Base-by-base conservation (phyloP, 2,329 filamentous ascomycete species). In the Aspergillus cejpii region DNA sequence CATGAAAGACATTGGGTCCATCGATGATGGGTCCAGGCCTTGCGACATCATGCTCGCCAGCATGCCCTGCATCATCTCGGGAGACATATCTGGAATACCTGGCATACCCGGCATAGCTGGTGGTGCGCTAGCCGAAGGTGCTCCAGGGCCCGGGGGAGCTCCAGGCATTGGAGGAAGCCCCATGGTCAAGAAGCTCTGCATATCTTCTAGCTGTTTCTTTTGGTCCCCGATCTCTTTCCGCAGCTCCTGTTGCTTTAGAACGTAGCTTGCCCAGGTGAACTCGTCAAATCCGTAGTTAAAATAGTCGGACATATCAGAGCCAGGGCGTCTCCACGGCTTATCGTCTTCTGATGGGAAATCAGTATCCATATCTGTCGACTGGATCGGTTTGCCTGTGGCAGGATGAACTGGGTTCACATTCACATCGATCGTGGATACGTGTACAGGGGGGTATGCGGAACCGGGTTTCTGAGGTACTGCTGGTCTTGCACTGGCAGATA, bases 261-360 rank as follows among this genome's bases (percentile, higher is more conserved):
- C 89, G 65, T 98, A 98, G 43, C 90, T 79, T 5, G 90, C 86
- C 92, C 92, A 98, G 1, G 90, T 95, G 68, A 96, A 97, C 68
- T 97, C 91, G 69, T 97, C 91, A 62, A 97, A 97, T 47, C 91
- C 91, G 68, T 97, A 97, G 73, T 97, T 97, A 79, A 97, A 97
- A 71, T 94, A 97, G 65, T 98, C 92, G 48, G 86, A 92, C 43
- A 95, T 81, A 60, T 98, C 92, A 8, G 91, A 90, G 37, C 92
- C 92, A 0, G 92, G 92, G 53, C 90, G 84, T 36, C 92, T 83
- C 92, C 92, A 98, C 14, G 91, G 90, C 66, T 96, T 97, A 51
- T 90, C 86, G 51, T 78, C 73, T 58, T 89, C 87, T 43, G 75
- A 53, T 6, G 87, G 83, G 28, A 81, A 77, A 15, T 90, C 78